Conservation (phyloP, 1,284 basidiomycete species). For the Porogramme epimiltina region DNA sequence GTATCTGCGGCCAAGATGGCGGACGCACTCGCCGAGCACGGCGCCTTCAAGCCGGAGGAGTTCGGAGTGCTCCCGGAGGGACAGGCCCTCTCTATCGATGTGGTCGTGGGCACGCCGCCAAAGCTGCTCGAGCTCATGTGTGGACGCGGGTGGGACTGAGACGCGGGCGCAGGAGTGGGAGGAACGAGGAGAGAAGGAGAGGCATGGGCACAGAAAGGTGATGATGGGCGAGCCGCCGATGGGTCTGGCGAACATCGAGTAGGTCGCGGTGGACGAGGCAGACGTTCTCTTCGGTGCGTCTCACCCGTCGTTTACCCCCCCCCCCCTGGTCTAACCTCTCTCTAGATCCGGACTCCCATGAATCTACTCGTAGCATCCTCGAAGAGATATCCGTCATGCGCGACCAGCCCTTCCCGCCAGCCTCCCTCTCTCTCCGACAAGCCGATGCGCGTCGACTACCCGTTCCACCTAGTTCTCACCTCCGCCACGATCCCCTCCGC, state of each 20-base stretch:
- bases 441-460: constrained; percentile 42
- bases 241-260: constrained; percentile 69
- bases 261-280: constrained; percentile 88
- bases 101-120: constrained; percentile 78
- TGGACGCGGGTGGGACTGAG: constrained; percentile 67
- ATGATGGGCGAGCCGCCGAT: constrained; percentile 52
- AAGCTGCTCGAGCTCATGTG: constrained; percentile 73
- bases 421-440: constrained; percentile 30
- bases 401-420: constrained; percentile 44
- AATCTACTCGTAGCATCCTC: constrained; percentile 67
- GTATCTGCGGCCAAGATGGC: constrained; percentile 55
- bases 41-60: constrained; percentile 23
- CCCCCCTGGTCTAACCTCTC: neutral
- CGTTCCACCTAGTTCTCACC: constrained; percentile 80
- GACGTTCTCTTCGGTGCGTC: constrained; percentile 83
- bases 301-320: neutral
- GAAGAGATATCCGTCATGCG: constrained; percentile 67
- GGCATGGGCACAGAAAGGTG: constrained; percentile 29
- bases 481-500: constrained; percentile 86
- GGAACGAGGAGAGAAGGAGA: too few relatives aligned
- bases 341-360: constrained; percentile 77
- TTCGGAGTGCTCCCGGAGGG: constrained; percentile 31
- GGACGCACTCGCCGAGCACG: too few relatives aligned
- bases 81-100: constrained; percentile 65
- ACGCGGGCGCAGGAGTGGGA: constrained; percentile 27